These are phyloP conservation scores for Forsythia suspensa DNA, from an alignment of 257 asterid species.

Conservation along the genomic window DNA sequence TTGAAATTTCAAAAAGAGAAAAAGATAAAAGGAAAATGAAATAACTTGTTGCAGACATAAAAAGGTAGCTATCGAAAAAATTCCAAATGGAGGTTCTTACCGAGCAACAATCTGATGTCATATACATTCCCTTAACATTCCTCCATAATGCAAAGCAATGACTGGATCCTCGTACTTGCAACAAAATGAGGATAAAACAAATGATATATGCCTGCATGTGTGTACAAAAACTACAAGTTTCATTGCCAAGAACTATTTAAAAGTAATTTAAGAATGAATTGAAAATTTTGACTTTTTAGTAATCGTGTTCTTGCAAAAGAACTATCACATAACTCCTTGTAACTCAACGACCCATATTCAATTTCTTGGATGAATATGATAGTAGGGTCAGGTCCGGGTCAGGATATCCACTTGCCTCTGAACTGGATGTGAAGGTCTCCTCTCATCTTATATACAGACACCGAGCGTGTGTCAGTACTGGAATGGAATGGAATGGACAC, in stretches of 20 bases:
- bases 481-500: not conserved
- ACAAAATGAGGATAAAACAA: not conserved
- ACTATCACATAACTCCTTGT: not conserved
- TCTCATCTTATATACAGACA: too few relatives aligned
- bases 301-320: not conserved
- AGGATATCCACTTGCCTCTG: too few relatives aligned
- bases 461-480: not conserved
- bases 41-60: not conserved
- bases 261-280: not conserved
- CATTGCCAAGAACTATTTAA: not conserved
- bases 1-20: not conserved
- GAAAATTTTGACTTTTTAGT: not conserved
- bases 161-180: slow-evolving; percentile 73
- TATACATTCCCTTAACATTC: slow-evolving; percentile 86
- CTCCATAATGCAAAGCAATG: slow-evolving; percentile 81
- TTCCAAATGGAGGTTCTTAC: slow-evolving; percentile 28
- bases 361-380: not conserved
- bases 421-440: too few relatives aligned
- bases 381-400: not conserved
- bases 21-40: not conserved
- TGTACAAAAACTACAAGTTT: not conserved
- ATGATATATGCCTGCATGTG: not conserved
- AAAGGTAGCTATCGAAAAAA: not conserved
- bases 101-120: slow-evolving; percentile 87
- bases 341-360: not conserved